Conservation (phyloP, 805 yeast species). For the Priceomyces haplophilus region DNA sequence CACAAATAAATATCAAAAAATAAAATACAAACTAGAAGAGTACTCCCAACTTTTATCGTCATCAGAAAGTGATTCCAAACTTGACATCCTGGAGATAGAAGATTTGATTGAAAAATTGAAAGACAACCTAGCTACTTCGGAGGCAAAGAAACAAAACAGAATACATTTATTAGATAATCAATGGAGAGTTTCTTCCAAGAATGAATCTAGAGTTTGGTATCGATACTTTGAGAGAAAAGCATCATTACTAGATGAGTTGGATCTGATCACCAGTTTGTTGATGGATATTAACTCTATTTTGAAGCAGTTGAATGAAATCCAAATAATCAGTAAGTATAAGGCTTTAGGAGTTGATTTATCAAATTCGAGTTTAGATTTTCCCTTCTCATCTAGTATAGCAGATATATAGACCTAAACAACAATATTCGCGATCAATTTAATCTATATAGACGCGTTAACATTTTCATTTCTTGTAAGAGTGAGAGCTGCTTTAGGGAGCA, state of each 20-base stretch:
- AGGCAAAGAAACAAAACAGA: constrained; percentile 10
- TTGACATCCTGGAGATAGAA: constrained; percentile 4
- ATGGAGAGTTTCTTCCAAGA: constrained; percentile 1
- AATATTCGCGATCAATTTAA: neutral
- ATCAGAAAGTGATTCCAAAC: constrained; percentile 2
- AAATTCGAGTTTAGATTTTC: neutral
- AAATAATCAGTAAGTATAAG: constrained; percentile 1
- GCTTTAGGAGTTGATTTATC: neutral
- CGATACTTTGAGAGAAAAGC: constrained; percentile 13
- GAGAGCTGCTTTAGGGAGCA: neutral
- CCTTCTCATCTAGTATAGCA: neutral
- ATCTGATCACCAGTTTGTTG: constrained; percentile 11
- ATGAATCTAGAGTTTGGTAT: constrained; percentile 4
- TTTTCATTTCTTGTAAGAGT: neutral
- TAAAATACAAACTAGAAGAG: constrained; percentile 10
- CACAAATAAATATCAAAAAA: constrained; percentile 4
- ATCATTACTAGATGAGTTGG: constrained; percentile 13
- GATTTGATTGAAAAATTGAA: constrained; percentile 11
- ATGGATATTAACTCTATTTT: constrained; percentile 9
- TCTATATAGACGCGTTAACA: neutral
- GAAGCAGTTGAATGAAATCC: constrained; percentile 6
- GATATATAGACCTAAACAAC: neutral
- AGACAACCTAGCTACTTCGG: constrained; percentile 8
- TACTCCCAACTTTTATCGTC: constrained; percentile 7
- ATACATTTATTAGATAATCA: constrained; percentile 11